Conservation (phyloP, 768 basidiomycete species). For the Suillus luteus region DNA sequence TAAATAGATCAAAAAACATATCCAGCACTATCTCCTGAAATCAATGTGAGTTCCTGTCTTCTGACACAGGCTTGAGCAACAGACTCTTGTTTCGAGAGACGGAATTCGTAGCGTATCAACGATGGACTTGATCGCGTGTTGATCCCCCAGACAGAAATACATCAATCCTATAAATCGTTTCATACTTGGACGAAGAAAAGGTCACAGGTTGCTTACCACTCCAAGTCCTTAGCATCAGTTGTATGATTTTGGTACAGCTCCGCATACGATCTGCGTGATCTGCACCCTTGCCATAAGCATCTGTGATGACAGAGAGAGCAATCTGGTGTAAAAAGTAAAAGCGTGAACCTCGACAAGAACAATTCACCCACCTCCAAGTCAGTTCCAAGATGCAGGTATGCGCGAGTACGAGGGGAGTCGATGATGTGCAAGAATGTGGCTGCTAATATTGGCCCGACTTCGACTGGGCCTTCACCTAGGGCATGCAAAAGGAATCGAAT, state of each 20-base stretch:
- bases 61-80: not conserved
- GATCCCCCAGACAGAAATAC: conserved; percentile 91
- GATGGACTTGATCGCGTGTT: conserved; percentile 80
- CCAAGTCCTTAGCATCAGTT: conserved; percentile 88
- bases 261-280: conserved; percentile 81
- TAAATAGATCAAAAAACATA: conserved; percentile 90
- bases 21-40: conserved; percentile 87
- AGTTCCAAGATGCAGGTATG: conserved; percentile 73
- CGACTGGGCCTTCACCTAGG: conserved; percentile 86
- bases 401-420: conserved; percentile 82
- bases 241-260: conserved; percentile 74
- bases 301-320: conserved; percentile 86
- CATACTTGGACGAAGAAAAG: conserved; percentile 7
- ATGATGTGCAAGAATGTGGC: conserved; percentile 80
- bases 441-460: conserved; percentile 77
- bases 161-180: conserved; percentile 66
- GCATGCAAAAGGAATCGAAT: conserved; percentile 85
- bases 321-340: conserved; percentile 48
- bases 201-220: conserved; percentile 61
- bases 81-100: conserved; percentile 80
- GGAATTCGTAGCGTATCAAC: conserved; percentile 88
- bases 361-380: conserved; percentile 77
- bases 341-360: conserved; percentile 4
- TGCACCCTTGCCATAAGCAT: conserved; percentile 83
- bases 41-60: conserved; percentile 17